phyloP scores from a whole-genome alignment of 1,284 basidiomycete genomes.

The Ustilago shanxiensis region DNA sequence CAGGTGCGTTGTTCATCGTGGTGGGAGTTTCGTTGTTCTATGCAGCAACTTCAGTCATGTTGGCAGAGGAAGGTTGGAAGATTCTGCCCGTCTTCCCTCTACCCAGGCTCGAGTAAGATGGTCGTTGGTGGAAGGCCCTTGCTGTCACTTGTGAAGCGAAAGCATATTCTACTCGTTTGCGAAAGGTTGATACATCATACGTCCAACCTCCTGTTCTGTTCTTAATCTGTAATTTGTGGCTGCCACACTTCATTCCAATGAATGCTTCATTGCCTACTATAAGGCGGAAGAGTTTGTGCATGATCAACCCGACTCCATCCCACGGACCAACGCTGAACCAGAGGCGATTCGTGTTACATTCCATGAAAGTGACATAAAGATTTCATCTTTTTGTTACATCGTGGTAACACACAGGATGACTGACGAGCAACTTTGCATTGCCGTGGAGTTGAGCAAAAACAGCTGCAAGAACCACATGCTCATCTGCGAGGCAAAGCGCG shows the following conservation, averaged over 20 bases:
- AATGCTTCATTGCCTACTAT: neutral
- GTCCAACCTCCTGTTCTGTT: neutral
- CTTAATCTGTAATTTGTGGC: neutral
- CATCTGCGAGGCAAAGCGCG: neutral
- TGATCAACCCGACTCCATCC: too few relatives aligned
- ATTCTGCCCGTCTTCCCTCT: conserved; percentile 55
- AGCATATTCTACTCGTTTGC: too few relatives aligned
- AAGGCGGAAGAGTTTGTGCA: too few relatives aligned
- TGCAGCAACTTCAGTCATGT: conserved; percentile 40
- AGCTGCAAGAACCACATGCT: neutral
- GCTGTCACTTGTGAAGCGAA: too few relatives aligned
- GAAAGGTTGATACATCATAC: neutral
- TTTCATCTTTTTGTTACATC: neutral
- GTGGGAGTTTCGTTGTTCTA: conserved; percentile 48
- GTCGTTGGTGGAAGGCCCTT: too few relatives aligned
- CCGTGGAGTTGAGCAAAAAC: neutral
- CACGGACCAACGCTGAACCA: too few relatives aligned
- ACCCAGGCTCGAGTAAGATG: conserved; percentile 42
- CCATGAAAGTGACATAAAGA: too few relatives aligned
- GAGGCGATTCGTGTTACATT: too few relatives aligned
- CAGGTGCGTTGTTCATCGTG: conserved; percentile 53
- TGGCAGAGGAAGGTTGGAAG: conserved; percentile 51
- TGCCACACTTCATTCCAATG: neutral
- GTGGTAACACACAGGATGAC: neutral
- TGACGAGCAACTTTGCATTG: neutral